These are phyloP conservation scores for Phyllosticta citrichinensis DNA, from an alignment of 2,329 filamentous ascomycete species.

Conservation along the genomic window DNA sequence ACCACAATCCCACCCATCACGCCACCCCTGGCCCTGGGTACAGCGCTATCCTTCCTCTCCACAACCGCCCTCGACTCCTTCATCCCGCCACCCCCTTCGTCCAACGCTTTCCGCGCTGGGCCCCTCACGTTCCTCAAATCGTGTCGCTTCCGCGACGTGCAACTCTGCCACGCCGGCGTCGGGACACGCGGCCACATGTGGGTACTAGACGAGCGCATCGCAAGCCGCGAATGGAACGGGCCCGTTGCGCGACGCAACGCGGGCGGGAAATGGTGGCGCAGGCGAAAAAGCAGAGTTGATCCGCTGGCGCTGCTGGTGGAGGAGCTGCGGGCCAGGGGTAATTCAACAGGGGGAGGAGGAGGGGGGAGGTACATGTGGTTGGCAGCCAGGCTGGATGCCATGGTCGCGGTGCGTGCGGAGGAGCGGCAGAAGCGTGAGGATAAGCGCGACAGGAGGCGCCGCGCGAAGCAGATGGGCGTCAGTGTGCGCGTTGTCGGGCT, in stretches of 20 bases:
- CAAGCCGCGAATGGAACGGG: not conserved
- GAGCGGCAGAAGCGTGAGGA: not conserved
- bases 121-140: constrained; percentile 12
- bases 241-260: not conserved
- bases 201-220: constrained; percentile 8
- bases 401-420: constrained; percentile 28
- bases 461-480: not conserved
- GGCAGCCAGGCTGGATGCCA: constrained; percentile 52
- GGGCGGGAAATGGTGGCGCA: not conserved
- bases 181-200: constrained; percentile 11
- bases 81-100: not conserved
- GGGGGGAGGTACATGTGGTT: not conserved
- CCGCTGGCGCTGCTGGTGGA: not conserved
- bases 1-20: not conserved
- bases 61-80: constrained; percentile 4
- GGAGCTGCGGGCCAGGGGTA: not conserved
- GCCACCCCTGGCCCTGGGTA: not conserved
- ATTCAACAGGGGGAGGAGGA: not conserved
- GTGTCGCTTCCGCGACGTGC: constrained; percentile 10
- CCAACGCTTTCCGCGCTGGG: not conserved
- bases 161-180: constrained; percentile 9
- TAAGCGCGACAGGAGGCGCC: not conserved
- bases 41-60: constrained; percentile 10
- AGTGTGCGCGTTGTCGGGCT: not conserved
- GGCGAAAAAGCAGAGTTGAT: not conserved